Base-by-base conservation (phyloP, 192 early-diverging fungal species). In the Umbelopsis sp. region DNA sequence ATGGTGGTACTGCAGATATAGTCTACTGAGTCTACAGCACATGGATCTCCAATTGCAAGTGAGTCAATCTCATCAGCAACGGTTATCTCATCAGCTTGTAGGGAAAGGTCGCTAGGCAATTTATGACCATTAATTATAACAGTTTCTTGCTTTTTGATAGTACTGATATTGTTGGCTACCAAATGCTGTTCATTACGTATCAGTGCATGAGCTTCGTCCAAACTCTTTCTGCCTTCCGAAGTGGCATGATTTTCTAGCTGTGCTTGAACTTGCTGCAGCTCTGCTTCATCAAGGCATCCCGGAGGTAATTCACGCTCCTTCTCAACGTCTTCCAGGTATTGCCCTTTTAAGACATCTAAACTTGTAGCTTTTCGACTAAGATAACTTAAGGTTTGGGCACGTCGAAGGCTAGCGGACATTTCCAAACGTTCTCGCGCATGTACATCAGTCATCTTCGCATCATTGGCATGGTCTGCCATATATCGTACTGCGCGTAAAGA, bases 321-420 rank as follows among this genome's bases (percentile, higher is more conserved):
- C 22, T 51, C 27, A 4, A 49, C 66, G 21, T 67, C 66, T 25
- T 67, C 48, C 41, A 67, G 18, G 44, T 69, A 69, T 49, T 71
- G 66, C 22, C 67, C 68, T 12, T 79, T 73, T 10, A 79, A 48
- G 23, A 58, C 72, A 44, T 67, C 53, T 12, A 79, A 41, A 49
- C 74, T 79, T 5, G 73, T 73, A 0, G 74, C 71, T 45, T 79
- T 79, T 7, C 71, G 67, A 4, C 70, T 74, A 3, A 79, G 67
- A 44, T 74, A 44, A 46, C 68, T 79, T 15, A 79, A 64, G 4
- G 72, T 71, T 49, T 76, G 70, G 20, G 70, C 61, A 21, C 69
- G 52, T n/a, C 69, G 25, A 27, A 35, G 25, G 49, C 70, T 66
- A 6, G 55, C 53, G 6, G 47, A 69, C 49, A 58, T 70, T 33